Base-by-base conservation (phyloP, 2,329 filamentous ascomycete species). In the Diaporthe australafricana region DNA sequence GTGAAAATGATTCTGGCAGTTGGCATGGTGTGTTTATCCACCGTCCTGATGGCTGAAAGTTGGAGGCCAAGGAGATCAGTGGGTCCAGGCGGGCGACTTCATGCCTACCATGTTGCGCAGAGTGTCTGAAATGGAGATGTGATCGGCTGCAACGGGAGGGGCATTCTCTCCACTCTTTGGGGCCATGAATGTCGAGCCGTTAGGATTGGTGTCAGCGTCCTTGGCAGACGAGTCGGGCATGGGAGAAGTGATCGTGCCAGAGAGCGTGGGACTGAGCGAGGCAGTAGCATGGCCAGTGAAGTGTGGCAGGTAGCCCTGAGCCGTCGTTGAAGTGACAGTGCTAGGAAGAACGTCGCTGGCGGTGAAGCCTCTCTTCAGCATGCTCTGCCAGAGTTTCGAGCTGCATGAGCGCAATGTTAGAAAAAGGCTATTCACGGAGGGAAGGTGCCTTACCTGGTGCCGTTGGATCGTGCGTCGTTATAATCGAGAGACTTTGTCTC, bases 241-340 rank as follows among this genome's bases (percentile, higher is more conserved):
- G 14, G 73, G 73, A 11, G 76, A 75, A 22, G 20, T 45, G 55
- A 74, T 67, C 5, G 75, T 77, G 45, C 75, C 77, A 60, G 55
- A 76, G 17, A 78, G 42, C 6, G 77, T 75, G 1, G 78, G 78
- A 47, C 75, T 77, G 25, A 80, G 71, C 30, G 78, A 79, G 32
- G 87, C 86, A 12, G 87, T 85, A 27, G 87, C 87, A 75, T 88
- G 81, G 22, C 87, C 87, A 12, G 82, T 78, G 70, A 87, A 89
- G 40, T 88, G 86, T 20, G 87, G 88, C 56, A 90, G 79, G 53
- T 86, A 83, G n/a, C 87, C 88, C 35, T 85, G 87, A 9, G 85
- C 87, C 16, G 87, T 89, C 55, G 84, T 86, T 4, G 87, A 86
- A 3, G 87, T 87, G 60, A 90, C 79, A 12, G 87, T 81, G 63